These are phyloP conservation scores for Cryptosporidium parvum DNA, from an alignment of 169 alveolate genomes.

Conservation along the genomic window DNA sequence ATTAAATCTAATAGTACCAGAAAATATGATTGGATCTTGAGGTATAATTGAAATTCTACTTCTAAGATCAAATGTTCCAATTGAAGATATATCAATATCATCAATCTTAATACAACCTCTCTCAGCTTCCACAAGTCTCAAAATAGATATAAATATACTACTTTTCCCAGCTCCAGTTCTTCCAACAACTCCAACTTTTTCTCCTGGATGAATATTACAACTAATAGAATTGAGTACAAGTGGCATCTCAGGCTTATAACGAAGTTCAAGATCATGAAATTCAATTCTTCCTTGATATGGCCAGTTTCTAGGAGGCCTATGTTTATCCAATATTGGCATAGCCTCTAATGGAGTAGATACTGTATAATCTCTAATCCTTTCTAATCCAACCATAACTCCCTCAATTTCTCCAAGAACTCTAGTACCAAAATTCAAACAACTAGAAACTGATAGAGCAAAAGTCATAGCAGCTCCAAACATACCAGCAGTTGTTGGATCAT, in stretches of 20 bases:
- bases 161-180: conserved; percentile 93
- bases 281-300: conserved; percentile 77
- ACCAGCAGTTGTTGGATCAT: conserved; percentile 57
- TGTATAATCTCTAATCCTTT: conserved; percentile 61
- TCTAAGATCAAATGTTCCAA: conserved; percentile 76
- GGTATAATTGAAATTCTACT: conserved; percentile 85
- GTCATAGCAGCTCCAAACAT: conserved; percentile 72
- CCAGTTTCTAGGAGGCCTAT: conserved; percentile 72
- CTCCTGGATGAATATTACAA: conserved; percentile 78
- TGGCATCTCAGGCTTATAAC: conserved; percentile 79
- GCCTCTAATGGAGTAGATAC: conserved; percentile 60
- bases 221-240: conserved; percentile 81
- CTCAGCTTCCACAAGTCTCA: conserved; percentile 81
- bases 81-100: conserved; percentile 78
- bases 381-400: conserved; percentile 73
- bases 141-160: conserved; percentile 83
- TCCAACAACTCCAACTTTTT: conserved; percentile 90
- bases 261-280: conserved; percentile 53
- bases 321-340: conserved; percentile 29
- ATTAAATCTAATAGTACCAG: conserved; percentile 84
- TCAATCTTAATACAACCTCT: conserved; percentile 80
- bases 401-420: conserved; percentile 70
- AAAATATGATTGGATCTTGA: conserved; percentile 86
- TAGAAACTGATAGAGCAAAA: conserved; percentile 62
- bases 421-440: conserved; percentile 64